Conservation (phyloP, 2,329 filamentous ascomycete species). For the Cercospora beticola region DNA sequence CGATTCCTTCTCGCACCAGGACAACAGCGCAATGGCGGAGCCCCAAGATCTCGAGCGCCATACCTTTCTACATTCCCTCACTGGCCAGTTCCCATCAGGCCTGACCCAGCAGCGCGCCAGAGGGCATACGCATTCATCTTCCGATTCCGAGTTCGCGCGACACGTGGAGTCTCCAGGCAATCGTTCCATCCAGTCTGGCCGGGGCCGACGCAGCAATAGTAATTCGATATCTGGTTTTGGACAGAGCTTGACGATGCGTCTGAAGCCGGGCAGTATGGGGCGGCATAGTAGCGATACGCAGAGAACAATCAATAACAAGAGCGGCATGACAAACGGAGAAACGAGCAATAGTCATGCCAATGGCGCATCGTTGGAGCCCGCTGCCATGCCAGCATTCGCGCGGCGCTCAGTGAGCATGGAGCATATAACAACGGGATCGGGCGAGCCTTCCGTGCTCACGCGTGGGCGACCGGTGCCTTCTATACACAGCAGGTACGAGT, state of each 20-base stretch:
- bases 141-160: constrained; percentile 58
- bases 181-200: constrained; percentile 24
- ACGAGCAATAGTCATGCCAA: constrained; percentile 30
- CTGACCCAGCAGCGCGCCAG: constrained; percentile 44
- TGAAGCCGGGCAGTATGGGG: constrained; percentile 18
- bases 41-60: constrained; percentile 23
- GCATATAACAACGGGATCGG: constrained; percentile 53
- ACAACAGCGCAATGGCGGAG: constrained; percentile 20
- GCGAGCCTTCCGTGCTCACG: constrained; percentile 46
- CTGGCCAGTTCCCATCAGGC: constrained; percentile 12
- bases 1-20: constrained; percentile 66
- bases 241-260: constrained; percentile 19
- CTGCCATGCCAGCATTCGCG: constrained; percentile 51
- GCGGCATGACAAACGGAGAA: constrained; percentile 15
- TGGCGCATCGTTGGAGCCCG: constrained; percentile 59
- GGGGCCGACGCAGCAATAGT: constrained; percentile 73
- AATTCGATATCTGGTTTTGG: constrained; percentile 62
- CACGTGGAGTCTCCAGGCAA: constrained; percentile 38
- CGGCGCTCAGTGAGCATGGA: constrained; percentile 71
- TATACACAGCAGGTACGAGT: constrained; percentile 43
- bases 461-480: constrained; percentile 46
- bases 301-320: constrained; percentile 10
- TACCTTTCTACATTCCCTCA: constrained; percentile 23
- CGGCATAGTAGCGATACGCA: constrained; percentile 28
- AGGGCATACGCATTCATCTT: constrained; percentile 61